Evolutionary conservation across 2,329 filamentous ascomycete genomes (phyloP).

Genomic region (Neurospora sp.): DNA sequence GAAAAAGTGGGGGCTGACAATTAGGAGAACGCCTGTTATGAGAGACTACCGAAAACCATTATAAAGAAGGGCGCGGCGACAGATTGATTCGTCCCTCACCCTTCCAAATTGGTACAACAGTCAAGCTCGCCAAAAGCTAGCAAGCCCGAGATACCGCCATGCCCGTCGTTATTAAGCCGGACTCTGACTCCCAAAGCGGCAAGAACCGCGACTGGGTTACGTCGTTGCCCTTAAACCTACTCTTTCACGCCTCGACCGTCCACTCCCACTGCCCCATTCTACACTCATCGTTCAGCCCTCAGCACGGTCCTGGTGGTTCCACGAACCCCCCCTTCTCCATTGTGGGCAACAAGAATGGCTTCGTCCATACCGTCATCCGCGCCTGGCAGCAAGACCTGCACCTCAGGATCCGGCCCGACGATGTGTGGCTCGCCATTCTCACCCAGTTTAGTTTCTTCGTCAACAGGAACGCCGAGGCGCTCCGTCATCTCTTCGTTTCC

Average conservation of each 20-base stretch:
- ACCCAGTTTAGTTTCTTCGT: constrained; percentile 34
- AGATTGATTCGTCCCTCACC: not conserved
- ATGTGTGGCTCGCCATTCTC: constrained; percentile 39
- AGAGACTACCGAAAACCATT: not conserved
- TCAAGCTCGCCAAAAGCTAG: not conserved
- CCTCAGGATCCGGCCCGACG: constrained; percentile 36
- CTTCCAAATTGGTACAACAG: not conserved
- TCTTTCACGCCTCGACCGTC: not conserved
- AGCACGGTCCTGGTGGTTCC: not conserved
- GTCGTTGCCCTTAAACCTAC: not conserved
- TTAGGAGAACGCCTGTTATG: too few species aligned
- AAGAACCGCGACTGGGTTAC: not conserved
- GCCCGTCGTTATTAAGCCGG: too few species aligned
- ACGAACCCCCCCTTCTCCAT: not conserved
- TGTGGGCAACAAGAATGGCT: constrained; percentile 7
- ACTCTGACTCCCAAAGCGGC: not conserved
- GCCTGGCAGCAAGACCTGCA: constrained; percentile 32
- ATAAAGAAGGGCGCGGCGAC: not conserved
- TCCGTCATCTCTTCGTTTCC: constrained; percentile 30
- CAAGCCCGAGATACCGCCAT: not conserved
- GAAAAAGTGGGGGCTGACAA: too few species aligned
- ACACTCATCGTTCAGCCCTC: constrained; percentile 3
- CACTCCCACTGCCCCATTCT: not conserved
- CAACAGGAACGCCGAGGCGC: constrained; percentile 32
- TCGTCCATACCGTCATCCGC: constrained; percentile 25